Evolutionary conservation across 805 yeast genomes (phyloP).

Genomic region (Cyberlindnera veronae): DNA sequence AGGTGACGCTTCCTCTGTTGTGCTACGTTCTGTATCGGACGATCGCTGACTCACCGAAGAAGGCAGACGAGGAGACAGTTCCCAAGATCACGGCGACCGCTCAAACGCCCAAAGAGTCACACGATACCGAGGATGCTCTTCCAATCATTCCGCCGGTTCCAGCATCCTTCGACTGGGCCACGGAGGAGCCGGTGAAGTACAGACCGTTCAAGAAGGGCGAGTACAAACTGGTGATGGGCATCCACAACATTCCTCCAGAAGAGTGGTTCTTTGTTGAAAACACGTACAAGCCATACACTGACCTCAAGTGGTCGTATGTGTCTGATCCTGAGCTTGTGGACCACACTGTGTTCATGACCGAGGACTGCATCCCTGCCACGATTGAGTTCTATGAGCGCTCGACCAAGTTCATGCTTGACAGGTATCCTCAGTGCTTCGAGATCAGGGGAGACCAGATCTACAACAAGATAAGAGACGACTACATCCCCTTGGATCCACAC

Average conservation of each 20-base stretch:
- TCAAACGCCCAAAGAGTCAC: background rate
- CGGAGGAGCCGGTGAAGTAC: slow-evolving; percentile 40
- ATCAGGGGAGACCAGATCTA: slow-evolving; percentile 21
- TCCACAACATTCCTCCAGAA: slow-evolving; percentile 42
- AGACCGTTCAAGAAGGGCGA: slow-evolving; percentile 61
- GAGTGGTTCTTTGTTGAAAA: slow-evolving; percentile 63
- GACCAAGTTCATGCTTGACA: slow-evolving; percentile 22
- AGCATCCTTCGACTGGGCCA: slow-evolving; percentile 41
- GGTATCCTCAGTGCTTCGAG: slow-evolving; percentile 27
- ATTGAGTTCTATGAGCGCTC: slow-evolving; percentile 25
- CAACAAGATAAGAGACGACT: slow-evolving; percentile 26
- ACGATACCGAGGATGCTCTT: background rate
- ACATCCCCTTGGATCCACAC: slow-evolving; percentile 25
- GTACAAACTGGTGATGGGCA: slow-evolving; percentile 62
- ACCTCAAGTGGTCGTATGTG: slow-evolving; percentile 35
- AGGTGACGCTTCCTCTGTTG: slow-evolving; percentile 24
- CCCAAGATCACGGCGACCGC: background rate
- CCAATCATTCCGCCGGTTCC: slow-evolving; percentile 29
- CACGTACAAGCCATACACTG: slow-evolving; percentile 47
- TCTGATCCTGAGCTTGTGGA: slow-evolving; percentile 32
- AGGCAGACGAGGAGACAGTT: background rate
- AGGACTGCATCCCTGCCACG: slow-evolving; percentile 21
- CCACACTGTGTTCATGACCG: slow-evolving; percentile 34
- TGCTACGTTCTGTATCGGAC: slow-evolving; percentile 20
- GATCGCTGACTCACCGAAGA: background rate